phyloP scores from a whole-genome alignment of 2,329 filamentous ascomycete species.

The Cadophora gregata region DNA sequence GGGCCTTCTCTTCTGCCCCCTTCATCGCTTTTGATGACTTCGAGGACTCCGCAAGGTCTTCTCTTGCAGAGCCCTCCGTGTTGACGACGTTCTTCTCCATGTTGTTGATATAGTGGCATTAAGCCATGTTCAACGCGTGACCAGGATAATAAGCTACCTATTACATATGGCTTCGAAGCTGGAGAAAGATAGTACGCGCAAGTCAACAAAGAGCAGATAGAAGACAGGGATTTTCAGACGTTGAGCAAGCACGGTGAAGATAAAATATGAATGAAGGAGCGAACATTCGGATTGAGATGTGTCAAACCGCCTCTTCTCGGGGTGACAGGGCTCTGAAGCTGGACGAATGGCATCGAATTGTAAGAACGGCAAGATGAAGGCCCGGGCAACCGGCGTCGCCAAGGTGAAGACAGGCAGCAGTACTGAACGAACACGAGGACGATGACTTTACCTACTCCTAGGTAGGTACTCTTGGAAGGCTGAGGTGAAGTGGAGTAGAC shows the following conservation, averaged over 20 bases:
- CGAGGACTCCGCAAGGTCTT: constrained; percentile 8
- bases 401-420: constrained; percentile 14
- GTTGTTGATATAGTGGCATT: not conserved
- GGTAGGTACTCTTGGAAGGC: too few relatives aligned
- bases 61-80: not conserved
- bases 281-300: constrained; percentile 6
- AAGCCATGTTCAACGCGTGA: not conserved
- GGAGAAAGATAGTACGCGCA: not conserved
- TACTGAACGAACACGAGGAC: constrained; percentile 1
- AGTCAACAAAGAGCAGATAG: not conserved
- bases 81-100: constrained; percentile 22
- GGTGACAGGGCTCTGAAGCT: not conserved
- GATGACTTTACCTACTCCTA: not conserved
- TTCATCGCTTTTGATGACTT: constrained; percentile 11
- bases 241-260: not conserved
- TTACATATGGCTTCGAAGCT: not conserved
- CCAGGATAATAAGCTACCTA: not conserved
- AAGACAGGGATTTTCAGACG: not conserved
- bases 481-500: too few relatives aligned
- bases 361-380: constrained; percentile 14
- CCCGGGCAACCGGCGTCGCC: not conserved
- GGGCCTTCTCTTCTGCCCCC: not conserved
- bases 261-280: not conserved
- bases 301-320: constrained; percentile 9
- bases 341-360: not conserved